These are phyloP conservation scores for Pisolithus albus DNA, from an alignment of 768 basidiomycete species.

Conservation along the genomic window DNA sequence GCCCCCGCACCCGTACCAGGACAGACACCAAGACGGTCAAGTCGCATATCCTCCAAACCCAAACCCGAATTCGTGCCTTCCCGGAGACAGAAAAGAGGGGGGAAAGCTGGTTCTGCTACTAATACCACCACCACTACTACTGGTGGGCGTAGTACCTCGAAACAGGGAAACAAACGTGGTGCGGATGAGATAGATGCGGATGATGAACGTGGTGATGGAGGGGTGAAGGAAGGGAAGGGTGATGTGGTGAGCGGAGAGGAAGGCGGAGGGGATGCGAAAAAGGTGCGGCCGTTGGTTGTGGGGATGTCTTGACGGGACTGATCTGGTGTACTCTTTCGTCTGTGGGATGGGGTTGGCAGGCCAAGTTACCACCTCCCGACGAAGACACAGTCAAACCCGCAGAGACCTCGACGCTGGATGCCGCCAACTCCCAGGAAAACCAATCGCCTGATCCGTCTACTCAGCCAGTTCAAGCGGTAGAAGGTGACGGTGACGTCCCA, in stretches of 20 bases:
- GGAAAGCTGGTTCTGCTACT: no score
- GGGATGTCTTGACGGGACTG: background rate
- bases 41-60: no score
- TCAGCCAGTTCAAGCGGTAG: background rate
- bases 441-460: no score
- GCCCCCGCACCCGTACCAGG: no score
- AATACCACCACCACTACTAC: no score
- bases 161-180: background rate
- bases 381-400: background rate
- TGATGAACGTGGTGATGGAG: background rate
- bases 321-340: background rate
- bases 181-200: background rate
- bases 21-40: no score
- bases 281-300: slow-evolving; percentile 13
- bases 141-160: no score
- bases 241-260: slow-evolving; percentile 4
- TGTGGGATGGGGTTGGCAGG: slow-evolving; percentile 4
- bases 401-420: background rate
- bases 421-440: no score
- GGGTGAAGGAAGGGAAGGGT: background rate
- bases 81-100: no score
- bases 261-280: slow-evolving; percentile 13
- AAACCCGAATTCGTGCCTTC: no score
- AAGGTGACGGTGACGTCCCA: background rate
- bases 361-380: slow-evolving; percentile 12